Conservation (phyloP, 1,284 basidiomycete genomes). For the Meripilus lineatus region DNA sequence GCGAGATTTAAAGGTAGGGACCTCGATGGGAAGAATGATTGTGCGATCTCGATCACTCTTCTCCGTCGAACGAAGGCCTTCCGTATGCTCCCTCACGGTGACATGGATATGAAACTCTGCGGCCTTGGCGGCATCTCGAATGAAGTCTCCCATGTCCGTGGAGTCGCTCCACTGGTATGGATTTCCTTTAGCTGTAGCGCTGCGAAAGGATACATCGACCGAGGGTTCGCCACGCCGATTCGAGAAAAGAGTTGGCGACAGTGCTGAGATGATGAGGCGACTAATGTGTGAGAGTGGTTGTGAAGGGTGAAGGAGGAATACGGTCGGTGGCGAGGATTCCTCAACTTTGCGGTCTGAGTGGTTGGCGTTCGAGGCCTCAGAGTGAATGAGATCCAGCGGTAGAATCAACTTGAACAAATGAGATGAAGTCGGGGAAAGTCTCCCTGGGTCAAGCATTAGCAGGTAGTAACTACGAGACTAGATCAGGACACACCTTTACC, state of each 20-base stretch:
- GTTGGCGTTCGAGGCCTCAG: constrained; percentile 9
- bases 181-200: constrained; percentile 33
- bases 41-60: constrained; percentile 21
- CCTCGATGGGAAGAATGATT: constrained; percentile 42
- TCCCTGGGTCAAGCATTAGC: constrained; percentile 32
- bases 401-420: constrained; percentile 65
- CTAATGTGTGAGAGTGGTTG: constrained; percentile 58
- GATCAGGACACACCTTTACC: constrained; percentile 21
- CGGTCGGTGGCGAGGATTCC: constrained; percentile 50
- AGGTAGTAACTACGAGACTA: not conserved
- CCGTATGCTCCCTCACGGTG: constrained; percentile 12
- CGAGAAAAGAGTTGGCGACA: constrained; percentile 30
- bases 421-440: constrained; percentile 55
- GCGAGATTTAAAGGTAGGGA: constrained; percentile 59
- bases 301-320: constrained; percentile 56
- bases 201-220: constrained; percentile 43
- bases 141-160: constrained; percentile 65
- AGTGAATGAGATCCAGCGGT: constrained; percentile 35
- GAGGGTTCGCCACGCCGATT: constrained; percentile 8
- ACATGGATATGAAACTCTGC: constrained; percentile 54
- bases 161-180: constrained; percentile 57
- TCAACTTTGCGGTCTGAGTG: too few species aligned
- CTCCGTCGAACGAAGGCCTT: constrained; percentile 11
- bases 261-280: constrained; percentile 41
- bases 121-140: constrained; percentile 54